Evolutionary conservation across 2,329 filamentous ascomycete genomes (phyloP).

Genomic region (Helminthosporium solani): DNA sequence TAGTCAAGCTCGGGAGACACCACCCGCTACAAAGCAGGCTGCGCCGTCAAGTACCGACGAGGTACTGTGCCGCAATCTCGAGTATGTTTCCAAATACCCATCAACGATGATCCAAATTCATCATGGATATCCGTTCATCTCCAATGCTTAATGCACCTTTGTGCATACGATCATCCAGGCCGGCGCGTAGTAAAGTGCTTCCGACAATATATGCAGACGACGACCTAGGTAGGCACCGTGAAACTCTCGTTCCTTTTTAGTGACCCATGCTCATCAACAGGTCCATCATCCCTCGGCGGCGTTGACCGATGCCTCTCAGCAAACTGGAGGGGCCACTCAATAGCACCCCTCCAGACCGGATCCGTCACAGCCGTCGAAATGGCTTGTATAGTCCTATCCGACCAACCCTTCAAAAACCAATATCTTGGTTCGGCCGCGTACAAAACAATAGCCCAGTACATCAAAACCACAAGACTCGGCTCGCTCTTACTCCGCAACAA

Average conservation of each 20-base stretch:
- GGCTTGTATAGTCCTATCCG: constrained; percentile 25
- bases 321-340: constrained; percentile 31
- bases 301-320: constrained; percentile 7
- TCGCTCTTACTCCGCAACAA: constrained; percentile 34
- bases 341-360: constrained; percentile 23
- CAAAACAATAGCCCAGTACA: constrained; percentile 42
- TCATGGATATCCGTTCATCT: no score
- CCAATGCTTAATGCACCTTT: background rate
- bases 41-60: background rate
- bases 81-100: background rate
- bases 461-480: constrained; percentile 40
- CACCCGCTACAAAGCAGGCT: background rate
- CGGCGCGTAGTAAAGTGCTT: background rate
- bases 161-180: background rate
- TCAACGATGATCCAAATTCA: background rate
- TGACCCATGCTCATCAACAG: background rate
- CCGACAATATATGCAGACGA: background rate
- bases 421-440: constrained; percentile 35
- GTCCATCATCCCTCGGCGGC: background rate
- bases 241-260: background rate
- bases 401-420: constrained; percentile 45
- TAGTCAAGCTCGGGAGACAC: background rate
- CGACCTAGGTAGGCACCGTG: background rate
- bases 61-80: background rate
- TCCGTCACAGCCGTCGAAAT: constrained; percentile 23